Conservation (phyloP, 2,329 filamentous ascomycete genomes). For the Samsoniella hepiali region DNA sequence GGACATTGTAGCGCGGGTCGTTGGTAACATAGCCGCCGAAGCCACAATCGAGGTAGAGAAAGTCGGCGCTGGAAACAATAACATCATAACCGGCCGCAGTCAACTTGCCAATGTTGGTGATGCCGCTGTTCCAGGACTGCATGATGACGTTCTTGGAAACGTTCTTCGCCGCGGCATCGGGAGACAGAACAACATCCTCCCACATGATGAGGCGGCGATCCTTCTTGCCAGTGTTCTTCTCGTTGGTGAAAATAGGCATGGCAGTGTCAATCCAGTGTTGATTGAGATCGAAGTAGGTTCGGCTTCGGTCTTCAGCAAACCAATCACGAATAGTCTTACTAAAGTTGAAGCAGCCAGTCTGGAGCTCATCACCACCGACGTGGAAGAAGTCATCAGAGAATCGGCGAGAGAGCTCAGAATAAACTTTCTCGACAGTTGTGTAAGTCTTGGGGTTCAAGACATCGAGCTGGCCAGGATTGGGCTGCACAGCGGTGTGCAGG, state of each 20-base stretch:
- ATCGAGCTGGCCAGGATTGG: slow-evolving; percentile 55
- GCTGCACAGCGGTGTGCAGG: slow-evolving; percentile 52
- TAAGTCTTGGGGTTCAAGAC: slow-evolving; percentile 55
- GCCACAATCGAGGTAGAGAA: slow-evolving; percentile 56
- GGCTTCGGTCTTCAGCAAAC: slow-evolving; percentile 46
- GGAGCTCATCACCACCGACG: slow-evolving; percentile 54
- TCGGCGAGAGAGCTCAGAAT: slow-evolving; percentile 47
- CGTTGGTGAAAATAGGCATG: slow-evolving; percentile 45
- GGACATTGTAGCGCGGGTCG: slow-evolving; percentile 53
- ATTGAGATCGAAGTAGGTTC: slow-evolving; percentile 47
- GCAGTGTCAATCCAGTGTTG: slow-evolving; percentile 54
- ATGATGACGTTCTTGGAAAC: slow-evolving; percentile 51
- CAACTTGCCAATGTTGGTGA: slow-evolving; percentile 49
- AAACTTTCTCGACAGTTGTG: slow-evolving; percentile 51
- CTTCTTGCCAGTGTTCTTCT: slow-evolving; percentile 25
- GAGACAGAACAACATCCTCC: slow-evolving; percentile 49
- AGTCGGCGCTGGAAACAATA: slow-evolving; percentile 54
- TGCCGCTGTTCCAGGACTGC: slow-evolving; percentile 54
- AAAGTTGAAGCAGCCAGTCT: slow-evolving; percentile 53
- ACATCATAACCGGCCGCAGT: slow-evolving; percentile 50
- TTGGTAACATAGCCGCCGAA: slow-evolving; percentile 52
- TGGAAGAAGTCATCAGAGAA: slow-evolving; percentile 55
- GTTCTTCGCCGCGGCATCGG: slow-evolving; percentile 41
- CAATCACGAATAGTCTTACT: slow-evolving; percentile 46
- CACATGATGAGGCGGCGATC: slow-evolving; percentile 55